Base-by-base conservation (phyloP, 768 basidiomycete species). In the Sporobolomyces roseus region DNA sequence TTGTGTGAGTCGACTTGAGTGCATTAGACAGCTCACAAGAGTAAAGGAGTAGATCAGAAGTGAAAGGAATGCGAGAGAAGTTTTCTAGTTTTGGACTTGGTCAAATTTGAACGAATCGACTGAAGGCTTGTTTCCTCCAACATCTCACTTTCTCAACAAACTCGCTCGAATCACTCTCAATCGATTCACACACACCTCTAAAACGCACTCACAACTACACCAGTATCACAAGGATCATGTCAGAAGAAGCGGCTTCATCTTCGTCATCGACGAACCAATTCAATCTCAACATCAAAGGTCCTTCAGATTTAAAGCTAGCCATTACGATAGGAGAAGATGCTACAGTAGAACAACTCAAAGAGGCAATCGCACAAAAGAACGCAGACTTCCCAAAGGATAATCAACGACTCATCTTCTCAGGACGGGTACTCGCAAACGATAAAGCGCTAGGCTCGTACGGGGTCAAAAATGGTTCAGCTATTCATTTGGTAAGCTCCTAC, bases 351-450 rank as follows among this genome's bases (percentile, higher is more conserved):
- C 91, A 98, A 71, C 87, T 99, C 77, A 99, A 99, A 83, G 84
- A 87, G 68, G 86, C 87, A 36, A 90, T 99, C 80, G 88, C 92
- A 12, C 86, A 81, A 33, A 86, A 90, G 41, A 51, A 73, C 51
- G 27, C 45, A 32, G 48, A 62, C 23, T 68, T 70, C 58, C 63
- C 71, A 10, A 61, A 90, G 19, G 91, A 90, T 58, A 81, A 89
- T 59, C 93, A 96, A 78, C 81, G 94, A 41, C 81, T 98, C 70
- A 98, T 98, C 73, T 98, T 93, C 79, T 90, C 89, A 41, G 94
- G 93, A 84, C 70, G 74, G 84, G 79, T 71, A 29, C 61, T 79
- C 35, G 80, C 80, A 68, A 78, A 80, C 54, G 70, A 71, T 32
- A 27, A 71, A 43, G 50, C 30, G 13, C 53, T 52, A 32, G 43